Evolutionary conservation across 2,329 filamentous ascomycete species (phyloP), one percentile per base, ranked within the genome.

Genomic region (Botryotinia convoluta): DNA sequence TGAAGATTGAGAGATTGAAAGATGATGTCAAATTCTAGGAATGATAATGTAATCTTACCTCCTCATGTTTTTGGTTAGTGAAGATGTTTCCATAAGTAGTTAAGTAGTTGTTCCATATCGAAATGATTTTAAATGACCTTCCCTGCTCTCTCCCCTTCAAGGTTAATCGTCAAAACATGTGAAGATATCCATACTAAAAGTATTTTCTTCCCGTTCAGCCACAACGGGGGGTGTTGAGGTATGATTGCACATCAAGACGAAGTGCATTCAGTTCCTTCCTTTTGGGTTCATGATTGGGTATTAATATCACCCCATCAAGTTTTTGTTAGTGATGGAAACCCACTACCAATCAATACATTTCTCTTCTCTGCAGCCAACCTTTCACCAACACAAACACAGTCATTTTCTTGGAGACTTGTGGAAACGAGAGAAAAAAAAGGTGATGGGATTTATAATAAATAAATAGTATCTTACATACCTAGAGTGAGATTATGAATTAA

Each of bases 281-380:
- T 20, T 54, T 20, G 32, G 29, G 26, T 4, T 39, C 26, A 9
- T 68, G 71, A 69, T 72, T 72, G 62, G 71, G 39, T 42, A 42
- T 71, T 5, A 22, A 44, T 54, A 60, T 67, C 70, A 68, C 62
- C 70, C 59, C 70, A 72, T 68, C 62, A 60, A 42, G 44, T 67
- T 42, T 67, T n/a, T 8, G n/a, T 65, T 35, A 29, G 51, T 22
- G n/a, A 35, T 51, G 35, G 39, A n/a, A 37, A 54, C 60, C 62
- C 61, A 65, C 45, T 29, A 29, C 29, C 45, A n/a, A n/a, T 16
- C 45, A n/a, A n/a, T 16, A 54, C 26, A n/a, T 16, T 20, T 32
- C 59, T 29, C 32, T 39, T 32, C 26, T n/a, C 48, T n/a, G 14
- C 37, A 60, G 44, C n/a, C 37, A 59, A 37, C 44, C 48, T 18